A percentile compares a stretch with the other conserved stretches of the same genome.
phyloP scores from a whole-genome alignment of 768 basidiomycete genomes.

The Plicaturopsis crispa region DNA sequence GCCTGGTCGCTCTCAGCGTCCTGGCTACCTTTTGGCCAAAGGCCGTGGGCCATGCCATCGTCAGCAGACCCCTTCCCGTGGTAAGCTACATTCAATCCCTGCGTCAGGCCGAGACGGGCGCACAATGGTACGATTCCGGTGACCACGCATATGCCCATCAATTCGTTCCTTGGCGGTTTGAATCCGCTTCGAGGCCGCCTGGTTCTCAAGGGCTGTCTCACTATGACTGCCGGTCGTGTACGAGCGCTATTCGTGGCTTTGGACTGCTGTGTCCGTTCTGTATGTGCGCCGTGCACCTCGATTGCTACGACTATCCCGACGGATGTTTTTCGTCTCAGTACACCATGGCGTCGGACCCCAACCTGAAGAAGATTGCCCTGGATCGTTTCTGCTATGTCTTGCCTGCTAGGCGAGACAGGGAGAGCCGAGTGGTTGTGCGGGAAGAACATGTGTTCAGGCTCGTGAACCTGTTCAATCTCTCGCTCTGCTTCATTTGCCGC shows the following conservation, averaged over 20 bases:
- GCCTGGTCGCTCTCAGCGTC: conserved; percentile 46
- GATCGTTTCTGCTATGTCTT: conserved; percentile 51
- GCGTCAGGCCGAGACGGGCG: conserved; percentile 9
- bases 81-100: conserved; percentile 22
- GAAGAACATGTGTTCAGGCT: conserved; percentile 44
- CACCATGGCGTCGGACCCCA: conserved; percentile 30
- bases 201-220: conserved; percentile 25
- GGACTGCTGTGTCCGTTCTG: conserved; percentile 69
- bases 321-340: conserved; percentile 57
- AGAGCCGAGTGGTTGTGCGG: conserved; percentile 12
- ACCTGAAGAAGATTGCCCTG: conserved; percentile 51
- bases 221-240: conserved; percentile 50
- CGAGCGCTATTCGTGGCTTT: conserved; percentile 50
- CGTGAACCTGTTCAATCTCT: conserved; percentile 66
- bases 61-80: conserved; percentile 45
- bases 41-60: conserved; percentile 55
- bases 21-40: conserved; percentile 62
- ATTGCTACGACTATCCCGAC: conserved; percentile 68
- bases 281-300: conserved; percentile 63
- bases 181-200: conserved; percentile 13
- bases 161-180: conserved; percentile 65
- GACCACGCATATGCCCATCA: conserved; percentile 48
- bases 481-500: conserved; percentile 61
- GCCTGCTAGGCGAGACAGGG: conserved; percentile 19
- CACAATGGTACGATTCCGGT: conserved; percentile 5